Percentiles rank a stretch among this genome's conserved stretches.
Conservation (phyloP, 148 eudicot genomes). For the Persicaria tinctoria region DNA sequence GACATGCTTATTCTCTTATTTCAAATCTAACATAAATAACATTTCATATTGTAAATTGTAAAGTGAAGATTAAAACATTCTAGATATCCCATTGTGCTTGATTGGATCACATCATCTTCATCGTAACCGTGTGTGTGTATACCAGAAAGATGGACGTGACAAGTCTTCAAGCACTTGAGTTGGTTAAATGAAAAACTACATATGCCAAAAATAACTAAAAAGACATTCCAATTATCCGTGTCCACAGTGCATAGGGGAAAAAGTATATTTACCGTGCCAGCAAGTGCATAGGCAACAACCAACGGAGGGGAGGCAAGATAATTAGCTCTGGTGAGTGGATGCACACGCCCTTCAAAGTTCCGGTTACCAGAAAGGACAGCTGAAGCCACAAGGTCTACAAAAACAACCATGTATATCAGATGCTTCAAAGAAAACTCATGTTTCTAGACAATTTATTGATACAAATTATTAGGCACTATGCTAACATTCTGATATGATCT, state of each 20-base stretch:
- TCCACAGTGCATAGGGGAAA: neutral
- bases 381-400: conserved; percentile 42
- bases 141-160: neutral
- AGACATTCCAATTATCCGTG: neutral
- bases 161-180: neutral
- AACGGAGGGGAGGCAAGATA: conserved; percentile 95
- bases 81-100: neutral
- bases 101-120: neutral
- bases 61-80: neutral
- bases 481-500: neutral
- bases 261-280: conserved; percentile 69
- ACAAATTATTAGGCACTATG: neutral
- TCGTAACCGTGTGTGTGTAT: too few relatives aligned
- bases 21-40: neutral
- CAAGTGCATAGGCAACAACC: conserved; percentile 94
- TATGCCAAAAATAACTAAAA: neutral
- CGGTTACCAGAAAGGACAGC: conserved; percentile 80
- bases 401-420: conserved; percentile 11
- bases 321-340: conserved; percentile 85
- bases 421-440: neutral
- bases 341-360: conserved; percentile 98
- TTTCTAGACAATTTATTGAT: neutral
- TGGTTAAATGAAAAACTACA: neutral
- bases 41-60: neutral
- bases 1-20: neutral